Base-by-base conservation (phyloP, 1,284 basidiomycete species). In the Cryptococcus sp. region DNA sequence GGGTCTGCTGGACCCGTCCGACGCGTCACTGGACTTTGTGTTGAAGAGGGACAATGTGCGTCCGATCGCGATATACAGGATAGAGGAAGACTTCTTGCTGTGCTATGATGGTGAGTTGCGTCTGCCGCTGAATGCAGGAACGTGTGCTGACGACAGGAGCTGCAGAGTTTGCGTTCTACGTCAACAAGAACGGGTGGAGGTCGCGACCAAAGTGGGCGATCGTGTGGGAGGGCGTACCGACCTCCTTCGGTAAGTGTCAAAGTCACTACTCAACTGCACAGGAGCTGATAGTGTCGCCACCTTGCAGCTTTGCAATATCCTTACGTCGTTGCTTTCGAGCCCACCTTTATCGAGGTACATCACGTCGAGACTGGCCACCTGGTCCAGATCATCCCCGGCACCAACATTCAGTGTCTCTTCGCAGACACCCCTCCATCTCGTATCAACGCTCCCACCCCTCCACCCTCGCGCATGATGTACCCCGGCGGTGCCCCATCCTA, bases 161-260 rank as follows among this genome's bases (percentile, higher is more conserved):
- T 35, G 38, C 70, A 93, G 95, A 98, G 78, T 98, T 97, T 74
- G 95, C 96, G 0, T 98, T 99, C 75, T 98, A 97, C 77, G 92
- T 98, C 68, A 96, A 98, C 78, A 93, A 91, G 80, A 95, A 87
- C 65, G 96, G 96, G 12, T 91, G 91, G 82, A 82, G 93, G 55
- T 90, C 93, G 46, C 82, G 91, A 53, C 87, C 85, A 64, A 87
- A 91, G 59, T 98, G 96, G 82, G 91, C 95, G 81, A 88, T 98
- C 23, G 83, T 91, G 67, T 99, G 96, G 96, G 94, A 98, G 77
- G 96, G 96, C 4, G 82, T 83, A 45, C 96, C 96, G 1, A 90
- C 90, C 1, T 87, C 88, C 24, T 98, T 99, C 71, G 93, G 92
- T 95, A 65, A 73, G 87, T 77, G 48, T n/a, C 2, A 15, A 11